Conservation (phyloP, 2,329 filamentous ascomycete species). For the Calonectria multiphialidica region DNA sequence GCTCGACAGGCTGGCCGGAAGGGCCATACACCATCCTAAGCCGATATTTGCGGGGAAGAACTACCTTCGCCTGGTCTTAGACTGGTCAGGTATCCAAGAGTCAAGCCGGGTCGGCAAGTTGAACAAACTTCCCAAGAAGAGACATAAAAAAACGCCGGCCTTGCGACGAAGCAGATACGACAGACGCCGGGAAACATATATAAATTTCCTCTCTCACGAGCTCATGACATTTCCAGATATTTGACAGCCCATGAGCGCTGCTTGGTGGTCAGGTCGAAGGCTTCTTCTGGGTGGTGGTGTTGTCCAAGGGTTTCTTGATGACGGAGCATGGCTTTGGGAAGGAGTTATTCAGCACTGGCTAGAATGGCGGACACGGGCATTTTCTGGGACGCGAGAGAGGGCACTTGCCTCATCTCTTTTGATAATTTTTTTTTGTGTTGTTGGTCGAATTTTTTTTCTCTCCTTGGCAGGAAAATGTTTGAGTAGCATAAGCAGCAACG, state of each 20-base stretch:
- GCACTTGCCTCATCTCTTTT: constrained; percentile 36
- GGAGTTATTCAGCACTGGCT: constrained; percentile 43
- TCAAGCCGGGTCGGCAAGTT: constrained; percentile 6
- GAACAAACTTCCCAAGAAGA: constrained; percentile 18
- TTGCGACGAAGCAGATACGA: constrained; percentile 33
- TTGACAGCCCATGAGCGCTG: constrained; percentile 36
- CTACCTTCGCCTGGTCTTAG: not conserved
- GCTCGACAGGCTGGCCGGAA: not conserved
- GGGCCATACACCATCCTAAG: not conserved
- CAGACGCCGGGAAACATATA: constrained; percentile 43
- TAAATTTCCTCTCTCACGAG: constrained; percentile 52
- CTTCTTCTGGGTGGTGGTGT: constrained; percentile 37
- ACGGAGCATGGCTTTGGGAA: constrained; percentile 38
- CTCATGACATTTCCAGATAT: constrained; percentile 45
- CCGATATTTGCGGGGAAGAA: not conserved
- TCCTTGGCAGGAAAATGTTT: constrained; percentile 41
- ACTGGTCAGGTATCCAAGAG: not conserved
- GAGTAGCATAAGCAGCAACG: constrained; percentile 39
- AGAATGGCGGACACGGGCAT: constrained; percentile 39
- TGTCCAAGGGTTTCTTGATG: constrained; percentile 29
- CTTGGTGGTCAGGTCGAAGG: constrained; percentile 36
- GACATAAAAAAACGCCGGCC: constrained; percentile 25
- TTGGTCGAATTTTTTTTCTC: constrained; percentile 35
- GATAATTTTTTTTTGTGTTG: constrained; percentile 27
- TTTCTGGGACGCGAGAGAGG: constrained; percentile 31